These are phyloP conservation scores for Toxicodendron radicans DNA, from an alignment of 345 rosid species.

Conservation along the genomic window DNA sequence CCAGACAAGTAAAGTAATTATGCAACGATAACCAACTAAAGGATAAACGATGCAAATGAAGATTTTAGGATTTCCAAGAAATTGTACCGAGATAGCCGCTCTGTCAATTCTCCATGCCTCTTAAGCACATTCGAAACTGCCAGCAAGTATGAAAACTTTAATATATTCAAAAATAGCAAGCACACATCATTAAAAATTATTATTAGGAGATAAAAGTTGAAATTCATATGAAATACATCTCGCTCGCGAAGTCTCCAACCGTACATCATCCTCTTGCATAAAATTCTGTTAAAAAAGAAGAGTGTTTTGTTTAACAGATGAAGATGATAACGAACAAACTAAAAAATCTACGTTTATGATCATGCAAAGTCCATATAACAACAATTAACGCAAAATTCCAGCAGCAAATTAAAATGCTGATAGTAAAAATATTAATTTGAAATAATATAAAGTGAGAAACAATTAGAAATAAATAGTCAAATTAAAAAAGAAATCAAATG, in stretches of 20 bases:
- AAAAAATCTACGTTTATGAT: too few relatives aligned
- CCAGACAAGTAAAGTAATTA: not conserved
- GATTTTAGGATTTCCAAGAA: not conserved
- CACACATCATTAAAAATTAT: not conserved
- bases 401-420: too few relatives aligned
- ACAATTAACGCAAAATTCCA: too few relatives aligned
- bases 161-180: conserved; percentile 15
- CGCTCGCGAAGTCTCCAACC: conserved; percentile 74
- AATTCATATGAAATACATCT: conserved; percentile 47
- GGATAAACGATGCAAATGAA: not conserved
- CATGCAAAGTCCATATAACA: too few relatives aligned
- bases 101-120: conserved; percentile 77
- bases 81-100: conserved; percentile 72
- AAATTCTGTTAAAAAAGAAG: conserved; percentile 41
- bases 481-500: not conserved
- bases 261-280: conserved; percentile 58
- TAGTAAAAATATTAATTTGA: not conserved
- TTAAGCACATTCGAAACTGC: conserved; percentile 81
- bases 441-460: not conserved
- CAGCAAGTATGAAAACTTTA: conserved; percentile 21
- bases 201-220: conserved; percentile 10
- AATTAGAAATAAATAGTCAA: not conserved
- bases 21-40: not conserved
- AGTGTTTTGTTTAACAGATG: too few relatives aligned
- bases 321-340: too few relatives aligned